These are phyloP conservation scores for Hirsutella rhossiliensis DNA, from an alignment of 2,329 filamentous ascomycete genomes.

Conservation along the genomic window DNA sequence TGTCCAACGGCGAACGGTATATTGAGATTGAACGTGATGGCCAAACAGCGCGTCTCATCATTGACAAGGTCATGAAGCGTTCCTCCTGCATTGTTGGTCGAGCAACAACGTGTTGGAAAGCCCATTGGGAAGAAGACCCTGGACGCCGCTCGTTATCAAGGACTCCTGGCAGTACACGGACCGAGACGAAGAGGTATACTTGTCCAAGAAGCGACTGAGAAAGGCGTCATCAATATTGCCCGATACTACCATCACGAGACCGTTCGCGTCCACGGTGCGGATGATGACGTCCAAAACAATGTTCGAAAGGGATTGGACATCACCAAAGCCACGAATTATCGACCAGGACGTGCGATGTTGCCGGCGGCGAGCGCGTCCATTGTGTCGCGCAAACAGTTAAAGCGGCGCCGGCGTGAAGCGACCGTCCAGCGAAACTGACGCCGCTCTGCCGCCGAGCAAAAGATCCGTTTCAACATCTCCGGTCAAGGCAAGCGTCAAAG, in stretches of 20 bases:
- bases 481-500: neutral
- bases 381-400: neutral
- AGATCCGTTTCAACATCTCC: neutral
- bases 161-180: conserved; percentile 21
- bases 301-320: neutral
- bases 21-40: conserved; percentile 26
- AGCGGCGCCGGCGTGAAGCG: neutral
- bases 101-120: conserved; percentile 33
- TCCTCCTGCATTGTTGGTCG: conserved; percentile 22
- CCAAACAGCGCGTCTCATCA: conserved; percentile 23
- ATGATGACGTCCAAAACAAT: conserved; percentile 14
- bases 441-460: neutral
- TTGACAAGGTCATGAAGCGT: conserved; percentile 23
- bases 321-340: neutral
- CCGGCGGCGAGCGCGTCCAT: neutral
- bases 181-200: conserved; percentile 27
- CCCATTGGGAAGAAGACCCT: conserved; percentile 21
- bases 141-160: conserved; percentile 28
- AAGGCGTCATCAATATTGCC: conserved; percentile 25
- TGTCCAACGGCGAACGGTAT: conserved; percentile 16
- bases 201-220: conserved; percentile 20
- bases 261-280: conserved; percentile 18
- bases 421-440: no score
- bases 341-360: neutral
- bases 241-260: conserved; percentile 30